Evolutionary conservation across 176 grass and related monocot genomes (phyloP).

Genomic region (Urochloa ruziziensis): DNA sequence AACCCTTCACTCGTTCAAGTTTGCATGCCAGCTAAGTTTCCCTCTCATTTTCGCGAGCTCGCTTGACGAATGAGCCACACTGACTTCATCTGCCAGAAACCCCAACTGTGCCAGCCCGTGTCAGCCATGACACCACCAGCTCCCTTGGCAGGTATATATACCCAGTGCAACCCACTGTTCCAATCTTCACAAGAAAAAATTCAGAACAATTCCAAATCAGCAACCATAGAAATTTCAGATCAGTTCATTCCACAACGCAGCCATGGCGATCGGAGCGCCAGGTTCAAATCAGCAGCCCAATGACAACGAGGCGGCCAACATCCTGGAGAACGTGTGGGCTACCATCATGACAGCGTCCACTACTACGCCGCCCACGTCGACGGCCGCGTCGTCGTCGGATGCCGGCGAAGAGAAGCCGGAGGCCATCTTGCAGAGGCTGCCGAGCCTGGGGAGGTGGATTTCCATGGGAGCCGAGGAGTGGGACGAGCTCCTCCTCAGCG

Average conservation of each 20-base stretch:
- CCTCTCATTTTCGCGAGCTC: constrained; percentile 20
- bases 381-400: neutral
- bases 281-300: neutral
- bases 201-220: neutral
- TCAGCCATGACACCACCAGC: constrained; percentile 37
- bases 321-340: constrained; percentile 64
- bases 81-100: constrained; percentile 34
- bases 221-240: too few relatives aligned
- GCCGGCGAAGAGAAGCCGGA: constrained; percentile 15
- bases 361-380: neutral
- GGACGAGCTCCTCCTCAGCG: constrained; percentile 59
- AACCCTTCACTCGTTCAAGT: constrained; percentile 11
- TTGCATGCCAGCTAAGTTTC: constrained; percentile 50
- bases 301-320: constrained; percentile 25
- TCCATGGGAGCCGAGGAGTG: constrained; percentile 71
- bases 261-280: constrained; percentile 45
- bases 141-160: constrained; percentile 31
- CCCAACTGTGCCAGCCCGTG: constrained; percentile 19
- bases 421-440: constrained; percentile 47
- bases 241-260: neutral
- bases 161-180: neutral
- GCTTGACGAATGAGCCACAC: constrained; percentile 19
- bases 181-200: neutral
- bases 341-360: constrained; percentile 29
- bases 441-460: constrained; percentile 76